Conservation (phyloP, 805 yeast genomes). For the Candida tammaniensis region DNA sequence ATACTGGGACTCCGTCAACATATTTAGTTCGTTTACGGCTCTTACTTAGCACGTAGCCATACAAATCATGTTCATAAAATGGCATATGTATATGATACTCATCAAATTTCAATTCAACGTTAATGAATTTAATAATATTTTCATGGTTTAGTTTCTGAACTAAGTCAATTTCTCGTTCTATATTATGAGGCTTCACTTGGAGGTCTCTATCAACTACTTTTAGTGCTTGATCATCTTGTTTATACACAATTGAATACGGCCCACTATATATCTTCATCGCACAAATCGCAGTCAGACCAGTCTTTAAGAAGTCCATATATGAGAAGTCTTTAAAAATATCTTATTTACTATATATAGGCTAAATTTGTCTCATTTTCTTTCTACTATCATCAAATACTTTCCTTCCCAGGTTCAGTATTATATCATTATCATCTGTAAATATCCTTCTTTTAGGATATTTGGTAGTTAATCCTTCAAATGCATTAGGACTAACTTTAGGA, state of each 20-base stretch:
- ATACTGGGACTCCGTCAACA: slow-evolving; percentile 11
- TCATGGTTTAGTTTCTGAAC: slow-evolving; percentile 18
- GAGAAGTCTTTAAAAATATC: no score
- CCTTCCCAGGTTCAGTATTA: slow-evolving; percentile 32
- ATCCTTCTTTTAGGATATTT: slow-evolving; percentile 86
- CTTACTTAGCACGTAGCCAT: slow-evolving; percentile 19
- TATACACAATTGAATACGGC: slow-evolving; percentile 32
- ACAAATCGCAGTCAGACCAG: no score
- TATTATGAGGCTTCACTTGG: slow-evolving; percentile 33
- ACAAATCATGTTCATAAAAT: slow-evolving; percentile 25
- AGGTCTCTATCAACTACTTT: slow-evolving; percentile 40
- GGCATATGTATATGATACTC: slow-evolving; percentile 35
- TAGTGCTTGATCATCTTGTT: slow-evolving; percentile 25
- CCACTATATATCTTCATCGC: slow-evolving; percentile 31
- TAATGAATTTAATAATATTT: slow-evolving; percentile 19
- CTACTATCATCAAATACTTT: slow-evolving; percentile 21
- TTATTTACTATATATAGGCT: no score
- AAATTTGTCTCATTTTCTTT: slow-evolving; percentile 17
- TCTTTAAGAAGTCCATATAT: no score
- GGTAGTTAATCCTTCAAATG: slow-evolving; percentile 71
- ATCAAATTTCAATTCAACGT: slow-evolving; percentile 23
- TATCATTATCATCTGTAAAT: slow-evolving; percentile 83
- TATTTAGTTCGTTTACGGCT: slow-evolving; percentile 21
- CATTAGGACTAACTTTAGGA: slow-evolving; percentile 68
- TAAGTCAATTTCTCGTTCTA: slow-evolving; percentile 28